Conservation (phyloP, 805 yeast genomes). For the Kuraishia piskuri region DNA sequence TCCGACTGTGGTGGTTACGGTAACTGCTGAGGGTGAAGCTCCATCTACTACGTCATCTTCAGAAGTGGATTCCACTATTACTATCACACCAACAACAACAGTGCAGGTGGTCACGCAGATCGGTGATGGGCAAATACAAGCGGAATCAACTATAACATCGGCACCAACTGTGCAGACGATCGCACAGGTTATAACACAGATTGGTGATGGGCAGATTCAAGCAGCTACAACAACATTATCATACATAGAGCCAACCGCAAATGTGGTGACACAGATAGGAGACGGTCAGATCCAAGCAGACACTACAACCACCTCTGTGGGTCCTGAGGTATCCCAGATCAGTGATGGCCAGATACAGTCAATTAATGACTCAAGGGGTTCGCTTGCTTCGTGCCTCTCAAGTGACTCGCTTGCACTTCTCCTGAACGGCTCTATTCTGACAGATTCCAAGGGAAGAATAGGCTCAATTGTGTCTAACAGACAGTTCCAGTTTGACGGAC, state of each 20-base stretch:
- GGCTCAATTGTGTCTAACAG: constrained; percentile 78
- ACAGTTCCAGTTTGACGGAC: constrained; percentile 76
- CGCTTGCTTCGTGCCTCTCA: constrained; percentile 32
- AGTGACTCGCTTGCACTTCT: constrained; percentile 46
- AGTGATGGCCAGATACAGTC: constrained; percentile 18
- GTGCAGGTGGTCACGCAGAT: constrained; percentile 34
- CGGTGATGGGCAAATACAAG: constrained; percentile 35
- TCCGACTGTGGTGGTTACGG: constrained; percentile 17
- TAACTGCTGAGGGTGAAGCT: constrained; percentile 38
- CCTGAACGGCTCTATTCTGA: constrained; percentile 40
- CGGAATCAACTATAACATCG: constrained; percentile 5
- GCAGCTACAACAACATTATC: constrained; percentile 6
- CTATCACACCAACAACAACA: constrained; percentile 11
- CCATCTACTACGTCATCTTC: constrained; percentile 24
- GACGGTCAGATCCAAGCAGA: constrained; percentile 29
- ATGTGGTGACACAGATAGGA: constrained; percentile 25
- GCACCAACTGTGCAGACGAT: constrained; percentile 17
- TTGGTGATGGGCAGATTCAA: constrained; percentile 37
- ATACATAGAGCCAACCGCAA: constrained; percentile 5
- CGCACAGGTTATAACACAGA: constrained; percentile 32
- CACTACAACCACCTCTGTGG: constrained; percentile 13
- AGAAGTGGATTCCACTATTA: constrained; percentile 12
- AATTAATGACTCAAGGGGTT: constrained; percentile 2
- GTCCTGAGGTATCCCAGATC: constrained; percentile 14
- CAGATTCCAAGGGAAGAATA: constrained; percentile 55